Evolutionary conservation across 2,329 filamentous ascomycete species (phyloP).

Genomic region (Colletotrichum tofieldiae): DNA sequence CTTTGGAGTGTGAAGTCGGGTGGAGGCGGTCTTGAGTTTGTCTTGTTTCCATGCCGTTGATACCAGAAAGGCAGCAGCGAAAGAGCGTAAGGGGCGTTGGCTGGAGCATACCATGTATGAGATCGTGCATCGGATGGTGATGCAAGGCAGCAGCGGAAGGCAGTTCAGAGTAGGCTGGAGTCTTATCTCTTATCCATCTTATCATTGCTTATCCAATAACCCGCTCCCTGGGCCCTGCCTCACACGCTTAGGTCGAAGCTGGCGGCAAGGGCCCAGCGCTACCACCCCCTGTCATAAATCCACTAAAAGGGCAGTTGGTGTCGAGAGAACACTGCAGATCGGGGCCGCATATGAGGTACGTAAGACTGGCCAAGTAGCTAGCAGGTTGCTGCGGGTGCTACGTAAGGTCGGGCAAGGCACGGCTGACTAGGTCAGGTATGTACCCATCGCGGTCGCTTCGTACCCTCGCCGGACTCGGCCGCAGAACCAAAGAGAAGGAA

Average conservation of each 20-base stretch:
- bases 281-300: slow-evolving; percentile 7
- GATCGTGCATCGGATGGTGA: slow-evolving; percentile 2
- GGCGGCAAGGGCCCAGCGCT: neutral
- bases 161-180: neutral
- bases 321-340: slow-evolving; percentile 35
- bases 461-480: neutral
- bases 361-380: slow-evolving; percentile 11
- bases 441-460: slow-evolving; percentile 18
- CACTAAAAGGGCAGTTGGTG: slow-evolving; percentile 24
- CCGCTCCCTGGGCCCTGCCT: neutral
- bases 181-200: slow-evolving; percentile 21
- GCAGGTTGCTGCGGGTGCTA: slow-evolving; percentile 16
- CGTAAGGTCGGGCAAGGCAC: neutral
- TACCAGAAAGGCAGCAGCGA: neutral
- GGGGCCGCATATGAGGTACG: slow-evolving; percentile 21
- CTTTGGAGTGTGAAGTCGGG: neutral
- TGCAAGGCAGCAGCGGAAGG: neutral
- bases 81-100: neutral
- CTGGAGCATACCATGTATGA: neutral
- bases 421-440: neutral
- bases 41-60: neutral
- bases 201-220: slow-evolving; percentile 4
- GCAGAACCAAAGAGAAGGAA: slow-evolving; percentile 11
- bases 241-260: slow-evolving; percentile 2
- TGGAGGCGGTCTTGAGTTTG: neutral